Conservation (phyloP, 495 filamentous ascomycete genomes). For the Choiromyces venosus region DNA sequence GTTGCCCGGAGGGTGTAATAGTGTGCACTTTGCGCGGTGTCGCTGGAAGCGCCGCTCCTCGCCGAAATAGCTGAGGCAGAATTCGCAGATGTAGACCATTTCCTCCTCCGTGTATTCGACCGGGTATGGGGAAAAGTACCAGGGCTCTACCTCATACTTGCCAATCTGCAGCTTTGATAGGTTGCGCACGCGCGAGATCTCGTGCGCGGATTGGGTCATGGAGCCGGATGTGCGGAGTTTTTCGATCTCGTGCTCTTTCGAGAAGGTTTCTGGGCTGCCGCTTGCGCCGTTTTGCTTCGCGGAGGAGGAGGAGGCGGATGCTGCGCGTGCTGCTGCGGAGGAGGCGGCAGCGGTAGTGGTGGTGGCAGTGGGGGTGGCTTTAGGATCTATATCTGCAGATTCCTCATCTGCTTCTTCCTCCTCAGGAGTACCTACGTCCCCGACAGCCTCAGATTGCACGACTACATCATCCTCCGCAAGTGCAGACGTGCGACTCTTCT, state of each 20-base stretch:
- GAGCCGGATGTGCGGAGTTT: constrained; percentile 86
- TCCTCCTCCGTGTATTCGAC: constrained; percentile 79
- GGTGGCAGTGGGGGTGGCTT: constrained; percentile 33
- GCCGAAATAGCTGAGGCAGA: constrained; percentile 87
- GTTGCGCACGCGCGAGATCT: constrained; percentile 93
- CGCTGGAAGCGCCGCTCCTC: constrained; percentile 70
- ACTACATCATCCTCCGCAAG: constrained; percentile 36
- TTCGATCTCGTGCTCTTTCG: constrained; percentile 89
- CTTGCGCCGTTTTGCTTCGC: constrained; percentile 43
- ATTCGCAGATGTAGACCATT: constrained; percentile 92
- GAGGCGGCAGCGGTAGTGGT: too few relatives aligned
- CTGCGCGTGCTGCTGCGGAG: too few relatives aligned
- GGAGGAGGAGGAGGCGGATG: too few relatives aligned
- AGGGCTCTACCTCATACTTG: constrained; percentile 83
- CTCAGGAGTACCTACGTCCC: constrained; percentile 42
- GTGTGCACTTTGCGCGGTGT: constrained; percentile 83
- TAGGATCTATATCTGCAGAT: constrained; percentile 46
- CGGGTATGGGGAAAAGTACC: constrained; percentile 98
- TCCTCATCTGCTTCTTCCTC: constrained; percentile 52
- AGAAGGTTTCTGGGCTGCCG: constrained; percentile 52
- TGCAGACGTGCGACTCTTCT: constrained; percentile 25
- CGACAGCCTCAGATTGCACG: constrained; percentile 37
- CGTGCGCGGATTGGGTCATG: constrained; percentile 97
- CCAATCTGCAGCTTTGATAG: constrained; percentile 90
- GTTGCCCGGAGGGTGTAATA: constrained; percentile 91